Evolutionary conservation across 176 grass and related monocot species (phyloP).

Genomic region (Areca catechu): DNA sequence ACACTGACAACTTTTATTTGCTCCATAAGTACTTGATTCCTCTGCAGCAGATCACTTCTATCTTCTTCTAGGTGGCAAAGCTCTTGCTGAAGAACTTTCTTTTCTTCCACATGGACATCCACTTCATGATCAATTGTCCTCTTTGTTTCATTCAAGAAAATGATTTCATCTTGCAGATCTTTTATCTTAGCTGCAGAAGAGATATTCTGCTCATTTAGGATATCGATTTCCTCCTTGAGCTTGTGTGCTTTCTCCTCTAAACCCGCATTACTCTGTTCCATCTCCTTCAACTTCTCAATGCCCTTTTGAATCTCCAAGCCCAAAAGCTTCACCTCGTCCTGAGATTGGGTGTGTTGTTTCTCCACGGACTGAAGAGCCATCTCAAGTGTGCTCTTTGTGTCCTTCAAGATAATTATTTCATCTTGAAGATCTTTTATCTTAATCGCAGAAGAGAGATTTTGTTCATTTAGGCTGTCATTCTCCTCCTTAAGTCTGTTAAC

Average conservation of each 20-base stretch:
- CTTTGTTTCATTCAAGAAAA: slow-evolving; percentile 13
- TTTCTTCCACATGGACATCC: slow-evolving; percentile 3
- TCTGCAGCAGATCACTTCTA: no score
- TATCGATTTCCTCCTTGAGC: slow-evolving; percentile 41
- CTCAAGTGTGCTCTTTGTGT: slow-evolving; percentile 4
- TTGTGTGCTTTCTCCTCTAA: slow-evolving; percentile 50
- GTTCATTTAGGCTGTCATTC: slow-evolving; percentile 9
- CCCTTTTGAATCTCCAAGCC: slow-evolving; percentile 33
- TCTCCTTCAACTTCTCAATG: slow-evolving; percentile 34
- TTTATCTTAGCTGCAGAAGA: neutral
- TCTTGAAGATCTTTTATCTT: slow-evolving; percentile 9
- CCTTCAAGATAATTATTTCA: slow-evolving; percentile 4
- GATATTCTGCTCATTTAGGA: slow-evolving; percentile 5
- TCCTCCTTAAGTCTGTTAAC: slow-evolving; percentile 57
- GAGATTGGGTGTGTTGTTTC: slow-evolving; percentile 34
- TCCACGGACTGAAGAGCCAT: slow-evolving; percentile 28
- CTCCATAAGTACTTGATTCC: no score
- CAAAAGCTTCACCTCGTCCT: slow-evolving; percentile 43
- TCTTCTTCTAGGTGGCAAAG: slow-evolving; percentile 6
- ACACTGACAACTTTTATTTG: no score
- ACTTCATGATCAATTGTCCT: slow-evolving; percentile 10
- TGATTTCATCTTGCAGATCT: slow-evolving; percentile 6
- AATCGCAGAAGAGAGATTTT: neutral
- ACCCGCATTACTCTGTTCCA: slow-evolving; percentile 37
- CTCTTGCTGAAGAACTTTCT: slow-evolving; percentile 12